These are phyloP conservation scores for Camptophora hylomeconis DNA, from an alignment of 2,329 filamentous ascomycete species.

Conservation along the genomic window DNA sequence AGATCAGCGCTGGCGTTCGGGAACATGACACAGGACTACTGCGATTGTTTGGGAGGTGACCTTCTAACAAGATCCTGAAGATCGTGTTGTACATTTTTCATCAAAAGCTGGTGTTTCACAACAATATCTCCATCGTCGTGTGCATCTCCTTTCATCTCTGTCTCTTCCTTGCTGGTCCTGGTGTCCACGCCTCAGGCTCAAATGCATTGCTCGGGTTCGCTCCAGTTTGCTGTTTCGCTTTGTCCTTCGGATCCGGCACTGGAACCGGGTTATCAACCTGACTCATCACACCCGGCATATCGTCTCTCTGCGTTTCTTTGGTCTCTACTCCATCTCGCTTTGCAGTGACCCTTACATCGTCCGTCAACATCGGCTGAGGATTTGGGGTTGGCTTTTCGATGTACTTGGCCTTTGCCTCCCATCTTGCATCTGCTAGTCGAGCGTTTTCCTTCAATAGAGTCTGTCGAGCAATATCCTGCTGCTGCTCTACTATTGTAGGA, in stretches of 20 bases:
- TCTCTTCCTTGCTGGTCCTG: slow-evolving; percentile 1
- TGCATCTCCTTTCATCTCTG: no score
- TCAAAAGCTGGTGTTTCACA: no score
- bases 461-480: slow-evolving; percentile 42
- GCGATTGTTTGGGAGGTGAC: no score
- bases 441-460: slow-evolving; percentile 47
- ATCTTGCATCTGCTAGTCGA: slow-evolving; percentile 45
- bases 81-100: no score
- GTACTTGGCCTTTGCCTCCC: slow-evolving; percentile 45
- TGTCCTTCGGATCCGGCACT: slow-evolving; percentile 3
- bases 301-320: not conserved
- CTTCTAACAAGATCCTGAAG: no score
- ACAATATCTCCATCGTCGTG: no score
- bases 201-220: slow-evolving; percentile 1
- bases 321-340: not conserved
- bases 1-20: no score
- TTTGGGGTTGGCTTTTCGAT: slow-evolving; percentile 42
- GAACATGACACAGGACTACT: no score
- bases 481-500: slow-evolving; percentile 46
- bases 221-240: slow-evolving; percentile 2
- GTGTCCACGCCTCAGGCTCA: slow-evolving; percentile 4
- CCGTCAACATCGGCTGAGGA: slow-evolving; percentile 9
- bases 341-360: not conserved
- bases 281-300: not conserved
- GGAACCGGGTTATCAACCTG: not conserved